phyloP scores from a whole-genome alignment of 768 basidiomycete species.

The Auriscalpium orientale region DNA sequence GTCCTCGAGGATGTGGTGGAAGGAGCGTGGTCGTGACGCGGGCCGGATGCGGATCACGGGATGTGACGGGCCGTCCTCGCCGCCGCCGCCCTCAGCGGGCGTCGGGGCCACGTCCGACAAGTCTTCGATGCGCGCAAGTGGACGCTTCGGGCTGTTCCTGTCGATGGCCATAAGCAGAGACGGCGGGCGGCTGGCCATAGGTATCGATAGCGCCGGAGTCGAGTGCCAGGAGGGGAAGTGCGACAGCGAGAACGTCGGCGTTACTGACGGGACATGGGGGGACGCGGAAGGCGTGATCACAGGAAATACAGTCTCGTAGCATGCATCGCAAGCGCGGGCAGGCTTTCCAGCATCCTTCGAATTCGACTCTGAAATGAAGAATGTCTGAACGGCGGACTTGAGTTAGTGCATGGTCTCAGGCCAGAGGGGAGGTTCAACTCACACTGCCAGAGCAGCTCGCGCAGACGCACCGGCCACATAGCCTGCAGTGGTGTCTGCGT shows the following conservation, averaged over 20 bases:
- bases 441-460: slow-evolving; percentile 77
- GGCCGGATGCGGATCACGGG: slow-evolving; percentile 24
- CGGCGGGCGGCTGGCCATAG: slow-evolving; percentile 19
- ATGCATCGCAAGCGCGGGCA: slow-evolving; percentile 78
- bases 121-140: slow-evolving; percentile 16
- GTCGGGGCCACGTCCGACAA: slow-evolving; percentile 1
- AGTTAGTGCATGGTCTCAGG: too few species aligned
- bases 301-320: slow-evolving; percentile 84
- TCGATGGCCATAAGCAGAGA: slow-evolving; percentile 37
- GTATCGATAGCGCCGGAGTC: slow-evolving; percentile 26
- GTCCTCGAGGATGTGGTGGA: slow-evolving; percentile 59
- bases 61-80: slow-evolving; percentile 6
- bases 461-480: slow-evolving; percentile 85
- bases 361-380: slow-evolving; percentile 61
- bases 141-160: slow-evolving; percentile 19
- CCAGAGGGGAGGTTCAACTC: slow-evolving; percentile 15
- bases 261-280: slow-evolving; percentile 11
- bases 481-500: slow-evolving; percentile 77
- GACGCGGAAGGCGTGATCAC: slow-evolving; percentile 28
- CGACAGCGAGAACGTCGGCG: slow-evolving; percentile 44
- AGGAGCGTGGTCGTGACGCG: slow-evolving; percentile 47
- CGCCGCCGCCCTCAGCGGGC: slow-evolving; percentile 1
- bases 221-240: slow-evolving; percentile 52
- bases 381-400: slow-evolving; percentile 44
- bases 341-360: slow-evolving; percentile 44